Conservation (phyloP, 2,329 filamentous ascomycete genomes). For the Periconia sp. region DNA sequence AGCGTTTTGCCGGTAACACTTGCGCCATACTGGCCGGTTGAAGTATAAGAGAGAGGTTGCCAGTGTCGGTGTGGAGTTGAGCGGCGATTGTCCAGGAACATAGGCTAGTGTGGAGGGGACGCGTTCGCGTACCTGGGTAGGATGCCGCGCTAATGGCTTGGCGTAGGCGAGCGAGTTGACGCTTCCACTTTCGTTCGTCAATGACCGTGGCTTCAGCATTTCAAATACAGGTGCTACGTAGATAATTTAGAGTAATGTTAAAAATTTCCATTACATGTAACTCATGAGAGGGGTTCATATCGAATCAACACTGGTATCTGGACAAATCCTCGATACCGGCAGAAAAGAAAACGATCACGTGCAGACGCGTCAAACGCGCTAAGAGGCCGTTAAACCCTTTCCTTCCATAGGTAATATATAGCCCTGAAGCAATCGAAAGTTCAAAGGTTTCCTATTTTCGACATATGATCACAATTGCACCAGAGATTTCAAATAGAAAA, state of each 20-base stretch:
- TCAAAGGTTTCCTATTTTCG: too few species aligned
- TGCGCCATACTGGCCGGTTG: constrained; percentile 23
- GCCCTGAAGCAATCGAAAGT: too few species aligned
- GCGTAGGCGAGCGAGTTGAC: not conserved
- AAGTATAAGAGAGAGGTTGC: not conserved
- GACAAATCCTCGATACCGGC: not conserved
- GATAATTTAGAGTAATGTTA: not conserved
- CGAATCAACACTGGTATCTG: not conserved
- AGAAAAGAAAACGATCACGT: not conserved
- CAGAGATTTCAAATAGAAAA: not conserved
- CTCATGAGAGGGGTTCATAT: too few species aligned
- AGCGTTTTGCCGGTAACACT: constrained; percentile 36
- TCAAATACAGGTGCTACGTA: not conserved
- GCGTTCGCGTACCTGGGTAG: not conserved
- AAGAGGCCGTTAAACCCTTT: too few species aligned
- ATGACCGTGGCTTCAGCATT: not conserved
- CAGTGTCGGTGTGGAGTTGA: not conserved
- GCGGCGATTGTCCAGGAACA: not conserved
- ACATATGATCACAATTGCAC: not conserved
- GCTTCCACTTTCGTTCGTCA: not conserved
- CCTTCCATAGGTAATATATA: too few species aligned
- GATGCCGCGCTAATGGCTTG: not conserved
- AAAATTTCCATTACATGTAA: too few species aligned
- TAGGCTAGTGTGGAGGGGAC: not conserved
- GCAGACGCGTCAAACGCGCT: not conserved